Evolutionary conservation across 176 grass and related monocot species (phyloP), one percentile per base, ranked within the genome.

Genomic region (Neostapfia colusana): DNA sequence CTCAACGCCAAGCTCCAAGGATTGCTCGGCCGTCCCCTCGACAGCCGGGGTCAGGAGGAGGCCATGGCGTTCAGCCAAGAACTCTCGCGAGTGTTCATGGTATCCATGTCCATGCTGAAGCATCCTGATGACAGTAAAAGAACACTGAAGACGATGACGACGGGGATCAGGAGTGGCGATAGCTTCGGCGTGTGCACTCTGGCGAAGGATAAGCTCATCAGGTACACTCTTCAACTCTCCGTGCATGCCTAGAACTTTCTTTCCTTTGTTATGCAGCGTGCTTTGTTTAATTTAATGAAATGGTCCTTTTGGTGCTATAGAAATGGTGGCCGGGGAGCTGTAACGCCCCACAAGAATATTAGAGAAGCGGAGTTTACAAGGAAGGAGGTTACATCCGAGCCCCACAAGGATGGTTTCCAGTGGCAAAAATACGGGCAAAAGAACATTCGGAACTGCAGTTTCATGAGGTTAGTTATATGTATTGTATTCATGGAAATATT

Each of bases 341-440:
- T 51, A 53, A 56, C 9, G 36, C 25, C 55, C 10, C 4, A 31
- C 2, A 83, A 39, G 71, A 88, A 26, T 36, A 31, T n/a, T 40
- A 80, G 56, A 75, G 76, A 69, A 39, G 76, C 67, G 9, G 50
- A 45, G 70, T 39, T 69, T 57, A 58, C 16, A 1, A 42, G 26
- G 15, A 67, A 7, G 28, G 81, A 88, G 65, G 43, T 82, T 20
- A 89, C 88, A 24, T 4, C 72, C 3, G 65, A 63, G 10, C 88
- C 88, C 8, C 8, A 82, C 67, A 69, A 67, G 45, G 83, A 89
- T 58, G 88, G 88, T 5, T 79, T 75, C 74, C 69, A 57, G 39
- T 89, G 88, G 88, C 67, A 54, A 57, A 89, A 89, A 82, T 89
- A 89, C 5, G 88, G 88, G 11, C 79, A 89, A 49, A 89, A 89